phyloP scores from a whole-genome alignment of 805 yeast species.

The Teunomyces atbi region DNA sequence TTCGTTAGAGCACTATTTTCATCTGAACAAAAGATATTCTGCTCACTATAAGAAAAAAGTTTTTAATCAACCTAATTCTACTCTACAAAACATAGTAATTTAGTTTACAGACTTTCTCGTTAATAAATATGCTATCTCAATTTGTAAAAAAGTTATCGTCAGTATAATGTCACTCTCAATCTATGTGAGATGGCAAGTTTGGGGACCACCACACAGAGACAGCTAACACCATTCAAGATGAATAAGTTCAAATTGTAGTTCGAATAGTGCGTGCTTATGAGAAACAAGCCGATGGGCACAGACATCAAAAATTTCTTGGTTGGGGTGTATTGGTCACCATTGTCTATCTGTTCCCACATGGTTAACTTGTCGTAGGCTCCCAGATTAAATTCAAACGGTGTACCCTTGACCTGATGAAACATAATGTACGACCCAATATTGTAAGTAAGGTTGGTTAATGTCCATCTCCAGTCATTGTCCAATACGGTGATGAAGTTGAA shows the following conservation, averaged over 20 bases:
- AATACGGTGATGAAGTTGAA: constrained; percentile 81
- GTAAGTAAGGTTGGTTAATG: constrained; percentile 86
- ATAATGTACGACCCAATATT: constrained; percentile 89
- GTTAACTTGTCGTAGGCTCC: constrained; percentile 96
- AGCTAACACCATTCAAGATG: constrained; percentile 73
- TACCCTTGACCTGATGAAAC: constrained; percentile 96
- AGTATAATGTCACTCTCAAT: constrained; percentile 59
- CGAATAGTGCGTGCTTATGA: constrained; percentile 86
- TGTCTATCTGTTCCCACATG: constrained; percentile 97
- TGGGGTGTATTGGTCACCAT: constrained; percentile 97
- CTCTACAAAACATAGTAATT: not conserved
- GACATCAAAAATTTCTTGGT: constrained; percentile 88
- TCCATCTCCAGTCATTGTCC: constrained; percentile 86
- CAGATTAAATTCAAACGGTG: constrained; percentile 93
- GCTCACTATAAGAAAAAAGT: no score
- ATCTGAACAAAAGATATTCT: no score
- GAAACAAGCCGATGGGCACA: constrained; percentile 87
- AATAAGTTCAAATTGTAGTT: constrained; percentile 79
- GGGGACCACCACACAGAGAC: constrained; percentile 86
- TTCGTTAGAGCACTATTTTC: no score
- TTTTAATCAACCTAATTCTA: not conserved
- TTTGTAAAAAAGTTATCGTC: not conserved
- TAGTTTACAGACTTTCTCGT: not conserved
- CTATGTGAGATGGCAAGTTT: constrained; percentile 83
- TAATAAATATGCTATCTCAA: constrained; percentile 3